Base-by-base conservation (phyloP, 1,284 basidiomycete genomes). In the Somion occarium region DNA sequence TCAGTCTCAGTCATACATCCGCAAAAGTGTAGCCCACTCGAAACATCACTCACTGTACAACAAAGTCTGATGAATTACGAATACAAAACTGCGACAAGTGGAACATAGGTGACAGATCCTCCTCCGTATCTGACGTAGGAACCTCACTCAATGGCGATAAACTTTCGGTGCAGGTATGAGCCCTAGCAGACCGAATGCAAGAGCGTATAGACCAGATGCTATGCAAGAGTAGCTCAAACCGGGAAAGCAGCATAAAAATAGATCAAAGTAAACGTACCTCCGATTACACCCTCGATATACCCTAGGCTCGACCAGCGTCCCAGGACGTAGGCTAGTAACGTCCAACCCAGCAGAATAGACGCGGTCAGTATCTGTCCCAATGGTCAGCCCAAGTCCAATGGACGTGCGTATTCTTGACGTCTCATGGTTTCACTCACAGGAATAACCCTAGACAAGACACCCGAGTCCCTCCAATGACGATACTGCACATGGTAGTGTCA, bases 291-390 rank as follows among this genome's bases (percentile, higher is more conserved):
- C 59, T 76, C 72, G 34, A 82, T 39, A 56, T 82, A 84, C 25
- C 87, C 88, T 49, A 88, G 59, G 58, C 62, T 68, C 12, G 86
- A 79, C 76, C 81, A 88, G 27, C 72, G 77, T 20, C 82, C 82
- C 24, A 90, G 71, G 2, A 81, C 79, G 54, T 79, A 71, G 13
- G 76, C 74, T 23, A 85, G 73, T 15, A 82, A 64, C 25, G 82
- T 72, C 82, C 85, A 89, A 0, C 88, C 87, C 27, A 77, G 60
- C 15, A 88, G 78, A 55, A 86, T 88, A 1, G 83, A 79, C 1
- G 71, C 70, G 9, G 88, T 89, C 54, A 89, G 64, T 22, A 80
- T 51, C 66, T 68, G 43, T n/a, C n/a, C n/a, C n/a, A n/a, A n/a
- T n/a, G n/a, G 19, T 41, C 23, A 38, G 23, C 55, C 37, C 11